These are phyloP conservation scores for Phytophthora idaei DNA, from an alignment of 352 stramenopile species.

Conservation along the genomic window DNA sequence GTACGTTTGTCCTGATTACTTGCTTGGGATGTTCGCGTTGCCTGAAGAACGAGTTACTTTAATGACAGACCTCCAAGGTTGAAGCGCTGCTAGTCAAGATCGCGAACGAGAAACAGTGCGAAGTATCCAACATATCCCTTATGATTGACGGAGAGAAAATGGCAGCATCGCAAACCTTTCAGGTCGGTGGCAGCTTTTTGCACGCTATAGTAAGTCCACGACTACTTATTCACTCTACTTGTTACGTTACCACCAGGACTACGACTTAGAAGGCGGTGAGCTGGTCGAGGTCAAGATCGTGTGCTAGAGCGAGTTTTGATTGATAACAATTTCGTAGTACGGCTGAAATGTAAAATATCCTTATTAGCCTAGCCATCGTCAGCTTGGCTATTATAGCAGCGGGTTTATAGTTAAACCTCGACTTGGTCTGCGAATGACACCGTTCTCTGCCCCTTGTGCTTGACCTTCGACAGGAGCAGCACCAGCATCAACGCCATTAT, in stretches of 20 bases:
- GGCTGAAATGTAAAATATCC: slow-evolving; percentile 29
- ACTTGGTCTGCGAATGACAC: slow-evolving; percentile 13
- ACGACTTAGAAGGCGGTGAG: slow-evolving; percentile 73
- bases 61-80: slow-evolving; percentile 48
- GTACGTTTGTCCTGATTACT: slow-evolving; percentile 27
- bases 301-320: slow-evolving; percentile 21
- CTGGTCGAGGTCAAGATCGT: slow-evolving; percentile 66
- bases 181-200: slow-evolving; percentile 34
- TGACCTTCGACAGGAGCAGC: slow-evolving; percentile 55
- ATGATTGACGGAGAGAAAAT: slow-evolving; percentile 64
- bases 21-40: background rate
- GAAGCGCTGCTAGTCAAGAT: slow-evolving; percentile 44
- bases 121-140: slow-evolving; percentile 40
- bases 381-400: no score
- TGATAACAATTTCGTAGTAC: slow-evolving; percentile 3
- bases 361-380: slow-evolving; percentile 3
- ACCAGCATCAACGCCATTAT: slow-evolving; percentile 44
- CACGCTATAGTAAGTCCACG: background rate
- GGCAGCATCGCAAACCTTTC: slow-evolving; percentile 42
- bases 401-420: slow-evolving; percentile 1
- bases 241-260: slow-evolving; percentile 40
- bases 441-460: slow-evolving; percentile 28
- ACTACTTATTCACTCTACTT: slow-evolving; percentile 7
- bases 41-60: background rate
- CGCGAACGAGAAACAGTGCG: slow-evolving; percentile 28